A percentile compares a stretch with the other conserved stretches of the same genome.
Conservation (phyloP, 2,329 filamentous ascomycete genomes). For the Magnaporthales sp. region DNA sequence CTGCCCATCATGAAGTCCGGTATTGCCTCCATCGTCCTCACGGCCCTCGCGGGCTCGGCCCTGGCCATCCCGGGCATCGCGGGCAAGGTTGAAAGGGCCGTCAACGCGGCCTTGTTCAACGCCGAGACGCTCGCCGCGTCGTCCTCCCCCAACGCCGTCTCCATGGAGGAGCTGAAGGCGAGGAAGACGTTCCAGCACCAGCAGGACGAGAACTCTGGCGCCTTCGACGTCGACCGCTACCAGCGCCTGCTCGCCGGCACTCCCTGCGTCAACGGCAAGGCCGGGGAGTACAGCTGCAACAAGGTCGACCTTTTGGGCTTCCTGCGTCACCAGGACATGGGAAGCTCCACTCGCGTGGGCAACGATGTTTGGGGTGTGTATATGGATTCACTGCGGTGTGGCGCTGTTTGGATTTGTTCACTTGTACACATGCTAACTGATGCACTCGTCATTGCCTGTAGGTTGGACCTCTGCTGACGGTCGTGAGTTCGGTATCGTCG, state of each 20-base stretch:
- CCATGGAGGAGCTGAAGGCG: neutral
- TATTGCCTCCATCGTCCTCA: constrained; percentile 1
- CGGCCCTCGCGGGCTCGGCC: neutral
- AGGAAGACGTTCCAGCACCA: neutral
- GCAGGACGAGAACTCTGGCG: neutral
- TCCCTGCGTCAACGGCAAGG: constrained; percentile 1
- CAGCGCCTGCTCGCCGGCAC: neutral
- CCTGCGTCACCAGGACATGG: constrained; percentile 2
- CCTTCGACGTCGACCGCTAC: constrained; percentile 1
- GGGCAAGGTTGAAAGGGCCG: neutral
- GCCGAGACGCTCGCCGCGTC: neutral
- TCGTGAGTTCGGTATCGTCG: constrained; percentile 45
- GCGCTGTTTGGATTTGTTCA: neutral
- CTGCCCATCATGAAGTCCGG: neutral
- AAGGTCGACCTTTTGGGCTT: constrained; percentile 6
- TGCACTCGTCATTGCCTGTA: neutral
- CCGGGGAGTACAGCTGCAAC: constrained; percentile 3
- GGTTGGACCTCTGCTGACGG: constrained; percentile 44
- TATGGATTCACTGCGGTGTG: neutral
- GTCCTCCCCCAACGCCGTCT: neutral
- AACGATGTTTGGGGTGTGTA: constrained; percentile 2
- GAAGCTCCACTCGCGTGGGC: constrained; percentile 1
- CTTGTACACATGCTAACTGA: neutral
- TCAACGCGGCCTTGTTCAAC: neutral
- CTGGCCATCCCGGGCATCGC: neutral